phyloP scores from a whole-genome alignment of 352 stramenopile species.

The Phytopythium delawarense region DNA sequence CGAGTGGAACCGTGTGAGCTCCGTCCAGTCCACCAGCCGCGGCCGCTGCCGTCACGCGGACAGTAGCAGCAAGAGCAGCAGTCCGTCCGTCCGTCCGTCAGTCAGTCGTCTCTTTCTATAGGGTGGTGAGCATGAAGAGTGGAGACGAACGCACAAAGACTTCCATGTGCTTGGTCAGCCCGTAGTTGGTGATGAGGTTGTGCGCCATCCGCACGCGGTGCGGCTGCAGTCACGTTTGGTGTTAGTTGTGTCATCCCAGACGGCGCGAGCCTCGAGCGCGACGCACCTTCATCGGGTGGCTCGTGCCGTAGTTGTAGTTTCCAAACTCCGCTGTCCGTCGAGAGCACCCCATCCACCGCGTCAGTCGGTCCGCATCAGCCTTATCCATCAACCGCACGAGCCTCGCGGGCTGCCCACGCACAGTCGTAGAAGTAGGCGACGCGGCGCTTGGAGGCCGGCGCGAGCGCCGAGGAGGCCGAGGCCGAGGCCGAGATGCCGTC shows the following conservation, averaged over 20 bases:
- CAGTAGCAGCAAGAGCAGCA: background rate
- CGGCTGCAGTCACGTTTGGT: conserved; percentile 46
- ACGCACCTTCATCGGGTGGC: conserved; percentile 86
- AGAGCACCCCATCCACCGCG: background rate
- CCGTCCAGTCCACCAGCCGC: conserved; percentile 92
- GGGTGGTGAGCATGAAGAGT: background rate
- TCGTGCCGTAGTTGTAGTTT: conserved; percentile 98
- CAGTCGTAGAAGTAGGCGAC: conserved; percentile 91
- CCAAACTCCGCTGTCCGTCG: conserved; percentile 90
- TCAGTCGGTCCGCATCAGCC: too few relatives aligned
- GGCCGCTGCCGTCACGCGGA: conserved; percentile 56
- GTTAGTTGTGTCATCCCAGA: background rate
- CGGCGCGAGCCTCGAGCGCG: too few relatives aligned
- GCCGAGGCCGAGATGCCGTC: conserved; percentile 17
- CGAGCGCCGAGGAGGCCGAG: conserved; percentile 11
- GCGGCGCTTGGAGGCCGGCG: conserved; percentile 54
- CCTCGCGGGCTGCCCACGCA: conserved; percentile 10
- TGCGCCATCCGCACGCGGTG: conserved; percentile 99
- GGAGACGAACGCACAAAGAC: conserved; percentile 85
- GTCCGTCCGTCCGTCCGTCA: too few relatives aligned
- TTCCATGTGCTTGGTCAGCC: conserved; percentile 99
- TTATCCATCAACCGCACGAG: background rate
- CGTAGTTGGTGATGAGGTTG: conserved; percentile 99
- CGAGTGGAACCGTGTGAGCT: conserved; percentile 99
- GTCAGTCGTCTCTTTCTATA: background rate